Evolutionary conservation across 2,329 filamentous ascomycete species (phyloP).

Genomic region (Incumbomyces delicatus): DNA sequence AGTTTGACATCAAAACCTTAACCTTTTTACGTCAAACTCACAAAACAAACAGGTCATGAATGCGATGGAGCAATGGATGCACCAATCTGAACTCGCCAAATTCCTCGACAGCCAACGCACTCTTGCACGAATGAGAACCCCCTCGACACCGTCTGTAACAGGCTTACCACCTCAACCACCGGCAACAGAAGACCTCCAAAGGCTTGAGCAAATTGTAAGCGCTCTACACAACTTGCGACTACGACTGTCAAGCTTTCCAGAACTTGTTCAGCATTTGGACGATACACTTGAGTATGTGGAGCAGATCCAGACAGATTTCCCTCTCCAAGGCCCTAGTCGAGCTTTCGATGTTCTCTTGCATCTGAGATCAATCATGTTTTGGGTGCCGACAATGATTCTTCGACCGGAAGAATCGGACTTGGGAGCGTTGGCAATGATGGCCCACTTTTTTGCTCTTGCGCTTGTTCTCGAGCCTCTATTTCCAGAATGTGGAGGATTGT

Average conservation of each 20-base stretch:
- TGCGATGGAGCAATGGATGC: conserved; percentile 84
- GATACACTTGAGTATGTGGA: conserved; percentile 65
- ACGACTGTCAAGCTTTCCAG: conserved; percentile 58
- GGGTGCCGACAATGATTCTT: conserved; percentile 78
- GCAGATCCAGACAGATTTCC: conserved; percentile 60
- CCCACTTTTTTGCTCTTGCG: conserved; percentile 84
- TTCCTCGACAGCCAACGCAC: conserved; percentile 33
- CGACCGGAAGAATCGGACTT: conserved; percentile 67
- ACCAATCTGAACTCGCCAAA: conserved; percentile 59
- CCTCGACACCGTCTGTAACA: conserved; percentile 26
- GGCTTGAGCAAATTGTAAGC: conserved; percentile 56
- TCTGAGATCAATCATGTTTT: conserved; percentile 87
- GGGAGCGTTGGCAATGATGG: conserved; percentile 70
- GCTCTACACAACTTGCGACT: conserved; percentile 50
- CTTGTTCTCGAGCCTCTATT: conserved; percentile 84
- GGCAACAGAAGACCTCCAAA: conserved; percentile 53
- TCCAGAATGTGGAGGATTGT: conserved; percentile 79
- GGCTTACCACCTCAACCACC: conserved; percentile 16
- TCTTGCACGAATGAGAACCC: conserved; percentile 27
- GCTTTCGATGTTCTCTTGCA: conserved; percentile 86
- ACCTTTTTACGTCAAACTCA: conserved; percentile 2
- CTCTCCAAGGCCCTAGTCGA: conserved; percentile 62
- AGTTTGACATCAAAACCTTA: conserved; percentile 27
- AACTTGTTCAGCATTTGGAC: conserved; percentile 58
- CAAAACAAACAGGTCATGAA: conserved; percentile 59